Evolutionary conservation across 345 rosid species (phyloP).

Genomic region (Schrenkiella parvula): DNA sequence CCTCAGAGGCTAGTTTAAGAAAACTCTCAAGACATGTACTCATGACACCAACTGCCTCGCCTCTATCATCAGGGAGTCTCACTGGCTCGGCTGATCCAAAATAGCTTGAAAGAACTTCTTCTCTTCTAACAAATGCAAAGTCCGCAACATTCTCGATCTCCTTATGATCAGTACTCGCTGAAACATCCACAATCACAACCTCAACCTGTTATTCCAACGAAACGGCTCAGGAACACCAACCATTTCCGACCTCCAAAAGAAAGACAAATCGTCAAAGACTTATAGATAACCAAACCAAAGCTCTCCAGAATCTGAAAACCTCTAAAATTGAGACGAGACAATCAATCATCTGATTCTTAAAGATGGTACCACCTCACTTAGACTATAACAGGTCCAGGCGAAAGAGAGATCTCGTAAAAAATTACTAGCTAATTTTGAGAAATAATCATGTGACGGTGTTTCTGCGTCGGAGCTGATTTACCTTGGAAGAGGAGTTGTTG

Average conservation of each 20-base stretch:
- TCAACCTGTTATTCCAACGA: slow-evolving; percentile 42
- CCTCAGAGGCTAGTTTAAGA: slow-evolving; percentile 38
- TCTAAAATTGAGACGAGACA: no score
- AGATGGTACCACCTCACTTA: no score
- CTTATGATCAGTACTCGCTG: slow-evolving; percentile 37
- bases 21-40: slow-evolving; percentile 58
- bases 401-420: no score
- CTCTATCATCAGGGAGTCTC: slow-evolving; percentile 60
- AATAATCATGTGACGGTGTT: no score
- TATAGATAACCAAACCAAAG: no score
- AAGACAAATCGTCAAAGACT: no score
- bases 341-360: neutral
- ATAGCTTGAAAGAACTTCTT: slow-evolving; percentile 48
- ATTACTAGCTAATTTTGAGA: no score
- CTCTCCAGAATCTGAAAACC: no score
- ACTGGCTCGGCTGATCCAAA: slow-evolving; percentile 26
- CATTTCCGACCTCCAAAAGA: no score
- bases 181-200: slow-evolving; percentile 75
- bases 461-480: slow-evolving; percentile 11
- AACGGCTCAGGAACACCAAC: no score
- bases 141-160: slow-evolving; percentile 37
- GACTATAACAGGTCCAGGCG: no score
- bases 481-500: slow-evolving; percentile 44
- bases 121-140: slow-evolving; percentile 48
- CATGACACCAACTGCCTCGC: slow-evolving; percentile 65